A percentile compares a stretch with the other conserved stretches of the same genome.
These are phyloP conservation scores for Myxozyma geophila DNA, from an alignment of 805 yeast species.

Conservation along the genomic window DNA sequence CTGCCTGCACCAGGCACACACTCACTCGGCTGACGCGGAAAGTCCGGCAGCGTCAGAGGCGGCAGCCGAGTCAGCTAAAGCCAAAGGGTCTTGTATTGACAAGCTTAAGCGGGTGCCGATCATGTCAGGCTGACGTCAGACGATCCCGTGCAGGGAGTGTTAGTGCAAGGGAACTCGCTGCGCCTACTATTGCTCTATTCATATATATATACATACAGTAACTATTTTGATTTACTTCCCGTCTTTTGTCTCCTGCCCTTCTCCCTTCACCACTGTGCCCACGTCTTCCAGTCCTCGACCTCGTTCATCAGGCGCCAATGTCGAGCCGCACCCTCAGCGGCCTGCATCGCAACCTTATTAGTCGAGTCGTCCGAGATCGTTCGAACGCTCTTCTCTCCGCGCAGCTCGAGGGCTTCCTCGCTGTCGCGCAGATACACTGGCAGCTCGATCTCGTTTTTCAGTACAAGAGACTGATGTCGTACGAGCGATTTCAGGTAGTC, in stretches of 20 bases:
- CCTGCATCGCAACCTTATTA: constrained; percentile 5
- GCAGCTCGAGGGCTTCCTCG: constrained; percentile 14
- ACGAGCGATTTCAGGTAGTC: constrained; percentile 29
- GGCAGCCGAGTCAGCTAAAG: neutral
- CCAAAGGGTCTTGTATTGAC: constrained; percentile 8
- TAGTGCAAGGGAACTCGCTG: neutral
- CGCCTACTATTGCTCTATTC: neutral
- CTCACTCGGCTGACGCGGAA: constrained; percentile 13
- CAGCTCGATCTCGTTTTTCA: constrained; percentile 23
- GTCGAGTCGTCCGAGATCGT: constrained; percentile 14
- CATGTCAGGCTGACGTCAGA: constrained; percentile 7
- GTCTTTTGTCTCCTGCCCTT: neutral
- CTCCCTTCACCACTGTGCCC: constrained; percentile 25
- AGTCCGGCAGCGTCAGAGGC: neutral
- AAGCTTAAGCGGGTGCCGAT: neutral
- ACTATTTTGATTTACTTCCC: neutral
- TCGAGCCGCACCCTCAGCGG: constrained; percentile 22
- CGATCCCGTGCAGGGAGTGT: neutral
- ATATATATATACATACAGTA: neutral
- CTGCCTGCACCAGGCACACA: too few relatives aligned
- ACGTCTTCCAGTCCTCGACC: constrained; percentile 22
- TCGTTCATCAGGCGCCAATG: constrained; percentile 25
- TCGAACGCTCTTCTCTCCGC: constrained; percentile 5
- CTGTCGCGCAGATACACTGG: constrained; percentile 16
- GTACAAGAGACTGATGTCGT: constrained; percentile 14